Base-by-base conservation (phyloP, 2,329 filamentous ascomycete species). In the Venturia aucupariae region DNA sequence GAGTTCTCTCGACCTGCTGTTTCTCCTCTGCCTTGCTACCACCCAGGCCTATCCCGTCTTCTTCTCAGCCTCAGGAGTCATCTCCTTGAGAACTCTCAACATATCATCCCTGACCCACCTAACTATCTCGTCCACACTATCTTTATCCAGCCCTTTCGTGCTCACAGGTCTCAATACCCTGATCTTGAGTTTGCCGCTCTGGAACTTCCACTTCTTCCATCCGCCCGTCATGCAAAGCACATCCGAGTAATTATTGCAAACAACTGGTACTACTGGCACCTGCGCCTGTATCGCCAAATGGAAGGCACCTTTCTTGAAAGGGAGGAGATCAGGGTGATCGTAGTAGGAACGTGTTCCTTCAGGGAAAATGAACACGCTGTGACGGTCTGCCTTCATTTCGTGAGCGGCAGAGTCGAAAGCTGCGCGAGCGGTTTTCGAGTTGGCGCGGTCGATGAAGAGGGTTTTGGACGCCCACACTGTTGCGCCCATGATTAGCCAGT, bases 221-320 rank as follows among this genome's bases (percentile, higher is more conserved):
- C 62, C 62, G 19, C 46, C 62, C 5, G 30, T 64, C 60, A 65
- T 62, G 19, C 27, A 51, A 30, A 82, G 66, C 3, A 82, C 73
- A 66, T 81, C 74, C 66, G 69, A 73, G 70, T 82, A 82, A 69
- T 81, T 82, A 24, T 78, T 80, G n/a, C 76, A 74, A 2, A 81
- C 80, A 42, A 95, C 83, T 0, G 94, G 94, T 3, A 99, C 88
- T 70, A 99, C 90, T 32, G 92, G 92, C 6, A 97, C 94, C 68
- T 91, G 89, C 2, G 93, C 93, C 80, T 97, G 90, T 24, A 99
- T 85, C 57, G 94, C 94, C 41, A 99, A 83, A 75, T 99, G 93
- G 77, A 99, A 99, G 59, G 93, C 94, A 66, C 94, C 94, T 81
- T 99, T 99, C 80, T 99, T 99, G 82, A 97, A 99, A n/a, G 92